phyloP scores from a whole-genome alignment of 2,329 filamentous ascomycete species.

The Penicillium psychrosexuale region DNA sequence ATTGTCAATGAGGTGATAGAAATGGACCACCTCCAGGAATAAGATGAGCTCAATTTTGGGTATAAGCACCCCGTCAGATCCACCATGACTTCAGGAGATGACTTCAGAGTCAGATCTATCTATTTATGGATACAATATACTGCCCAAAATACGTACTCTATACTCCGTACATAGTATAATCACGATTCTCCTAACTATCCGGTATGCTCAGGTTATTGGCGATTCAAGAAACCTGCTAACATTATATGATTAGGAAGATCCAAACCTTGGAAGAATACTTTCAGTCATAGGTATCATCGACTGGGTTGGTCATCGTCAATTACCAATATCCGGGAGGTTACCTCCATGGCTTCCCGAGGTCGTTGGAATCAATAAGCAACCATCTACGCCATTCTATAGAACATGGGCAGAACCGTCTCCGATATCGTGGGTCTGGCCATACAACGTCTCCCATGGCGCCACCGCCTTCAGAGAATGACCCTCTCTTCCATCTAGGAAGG shows the following conservation, averaged over 20 bases:
- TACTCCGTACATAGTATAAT: not conserved
- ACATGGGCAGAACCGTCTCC: not conserved
- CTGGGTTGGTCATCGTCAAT: slow-evolving; percentile 1
- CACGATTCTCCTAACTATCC: not conserved
- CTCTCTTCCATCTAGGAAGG: not conserved
- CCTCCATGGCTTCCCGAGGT: too few relatives aligned
- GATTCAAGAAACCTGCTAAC: not conserved
- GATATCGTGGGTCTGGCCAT: not conserved
- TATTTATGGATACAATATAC: not conserved
- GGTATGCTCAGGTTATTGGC: not conserved
- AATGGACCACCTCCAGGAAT: not conserved
- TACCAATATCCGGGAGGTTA: not conserved
- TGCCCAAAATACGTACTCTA: not conserved
- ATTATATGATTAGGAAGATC: not conserved
- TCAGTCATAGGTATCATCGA: not conserved
- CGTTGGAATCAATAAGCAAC: not conserved
- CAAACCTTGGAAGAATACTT: not conserved
- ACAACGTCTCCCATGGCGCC: not conserved
- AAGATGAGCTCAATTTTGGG: not conserved
- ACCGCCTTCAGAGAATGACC: not conserved
- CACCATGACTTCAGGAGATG: not conserved
- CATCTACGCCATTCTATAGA: not conserved
- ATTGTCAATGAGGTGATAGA: not conserved
- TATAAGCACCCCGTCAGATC: not conserved
- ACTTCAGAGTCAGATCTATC: not conserved